Evolutionary conservation across 768 basidiomycete species (phyloP), one percentile per base, ranked within the genome.

Genomic region (Mycena haematopus): DNA sequence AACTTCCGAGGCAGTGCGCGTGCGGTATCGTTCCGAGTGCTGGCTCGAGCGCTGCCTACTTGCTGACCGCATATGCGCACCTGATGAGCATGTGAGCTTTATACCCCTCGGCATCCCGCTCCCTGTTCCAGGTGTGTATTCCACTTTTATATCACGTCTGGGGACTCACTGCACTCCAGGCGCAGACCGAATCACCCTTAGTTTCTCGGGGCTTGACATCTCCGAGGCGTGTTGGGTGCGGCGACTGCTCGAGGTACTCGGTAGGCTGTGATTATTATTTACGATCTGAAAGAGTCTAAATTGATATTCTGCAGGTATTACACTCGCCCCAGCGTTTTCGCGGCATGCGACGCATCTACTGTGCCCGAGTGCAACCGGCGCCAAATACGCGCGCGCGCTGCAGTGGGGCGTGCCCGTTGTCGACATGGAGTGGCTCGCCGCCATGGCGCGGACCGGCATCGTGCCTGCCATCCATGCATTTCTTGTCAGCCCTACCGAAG

Each of bases 31-130:
- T 45, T 96, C 95, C 0, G 95, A 97, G 73, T 96, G 93, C 71
- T 98, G 95, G 95, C 79, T 98, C 1, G 95, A 98, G 73, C 84
- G 84, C 42, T 96, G 92, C 68, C 83, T 94, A 15, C 89, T 85
- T 57, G 86, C 88, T 60, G 89, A 92, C 47, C 81, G 84, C n/a
- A 76, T 96, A 55, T 89, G 90, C 69, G 72, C 77, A 19, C 78
- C 85, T 0, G 84, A 87, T 2, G 90, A 90, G 45, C 87, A 93
- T 65, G 71, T 91, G 15, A 84, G 87, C 0, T 94, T 92, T 69
- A 74, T 75, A 5, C 95, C 95, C 1, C 78, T 97, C 15, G 75
- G 68, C 5, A 80, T 89, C 3, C 56, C 75, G 6, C 77, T 79
- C 5, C 93, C 94, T 10, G 72, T 95, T 36, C 70, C 77, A 38